Conservation (phyloP, 148 eudicot species). For the Mesembryanthemum crystallinum region DNA sequence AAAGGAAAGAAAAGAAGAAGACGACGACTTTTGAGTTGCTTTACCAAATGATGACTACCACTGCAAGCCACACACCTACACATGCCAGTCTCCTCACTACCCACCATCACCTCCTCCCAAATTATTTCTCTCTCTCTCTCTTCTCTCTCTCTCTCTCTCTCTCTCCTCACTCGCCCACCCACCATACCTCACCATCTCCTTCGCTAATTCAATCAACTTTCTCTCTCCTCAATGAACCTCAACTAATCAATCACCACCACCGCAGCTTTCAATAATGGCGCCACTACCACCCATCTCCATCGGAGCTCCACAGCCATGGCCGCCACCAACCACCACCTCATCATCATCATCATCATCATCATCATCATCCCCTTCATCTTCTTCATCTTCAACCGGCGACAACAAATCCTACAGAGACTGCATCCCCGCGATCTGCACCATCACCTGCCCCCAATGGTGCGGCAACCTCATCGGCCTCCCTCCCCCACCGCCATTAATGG, state of each 20-base stretch:
- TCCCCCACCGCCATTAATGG: slow-evolving; percentile 29
- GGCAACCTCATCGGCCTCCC: slow-evolving; percentile 21
- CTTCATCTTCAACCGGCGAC: not conserved
- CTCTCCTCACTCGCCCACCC: not conserved
- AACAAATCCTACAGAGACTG: slow-evolving; percentile 20
- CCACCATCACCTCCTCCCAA: not conserved
- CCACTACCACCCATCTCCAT: slow-evolving; percentile 3
- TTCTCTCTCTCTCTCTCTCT: not conserved
- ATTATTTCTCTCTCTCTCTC: not conserved
- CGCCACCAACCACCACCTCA: slow-evolving; percentile 20
- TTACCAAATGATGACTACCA: slow-evolving; percentile 11
- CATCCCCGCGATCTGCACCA: slow-evolving; percentile 27
- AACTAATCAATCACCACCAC: not conserved
- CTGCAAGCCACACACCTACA: slow-evolving; percentile 7
- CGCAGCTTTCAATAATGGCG: slow-evolving; percentile 3
- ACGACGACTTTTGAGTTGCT: not conserved
- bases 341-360: not conserved
- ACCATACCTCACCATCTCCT: too few species aligned
- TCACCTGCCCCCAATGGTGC: slow-evolving; percentile 44
- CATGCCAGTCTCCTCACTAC: not conserved
- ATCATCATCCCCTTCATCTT: not conserved
- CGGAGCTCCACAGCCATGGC: slow-evolving; percentile 43
- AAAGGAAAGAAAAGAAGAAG: not conserved
- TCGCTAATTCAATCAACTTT: too few species aligned
- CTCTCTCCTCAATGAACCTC: not conserved